Percentiles rank a stretch among this genome's conserved stretches.
These are phyloP conservation scores for Globisporangium cylindrosporum DNA, from an alignment of 352 stramenopile species.

Conservation along the genomic window DNA sequence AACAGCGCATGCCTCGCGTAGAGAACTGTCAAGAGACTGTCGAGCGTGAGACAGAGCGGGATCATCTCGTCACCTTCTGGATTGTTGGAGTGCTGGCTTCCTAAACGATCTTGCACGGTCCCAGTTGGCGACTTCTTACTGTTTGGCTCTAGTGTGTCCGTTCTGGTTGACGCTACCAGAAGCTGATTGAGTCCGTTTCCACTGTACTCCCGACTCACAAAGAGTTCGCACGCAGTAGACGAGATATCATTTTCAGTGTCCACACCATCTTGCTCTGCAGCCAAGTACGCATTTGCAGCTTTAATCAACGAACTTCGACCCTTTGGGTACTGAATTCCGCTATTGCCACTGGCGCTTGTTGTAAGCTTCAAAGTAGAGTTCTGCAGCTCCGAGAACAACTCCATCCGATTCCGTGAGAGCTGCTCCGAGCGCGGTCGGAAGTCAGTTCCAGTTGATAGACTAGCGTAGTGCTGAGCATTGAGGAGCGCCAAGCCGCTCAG, in stretches of 20 bases:
- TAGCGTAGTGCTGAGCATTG: neutral
- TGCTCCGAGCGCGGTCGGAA: conserved; percentile 13
- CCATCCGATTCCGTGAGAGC: conserved; percentile 6
- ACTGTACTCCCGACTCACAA: neutral
- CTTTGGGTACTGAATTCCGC: neutral
- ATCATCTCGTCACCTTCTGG: conserved; percentile 17
- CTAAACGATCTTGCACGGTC: neutral
- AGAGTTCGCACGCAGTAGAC: neutral
- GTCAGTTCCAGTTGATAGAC: neutral
- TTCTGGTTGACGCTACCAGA: neutral
- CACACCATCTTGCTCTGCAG: conserved; percentile 19
- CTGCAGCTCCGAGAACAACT: conserved; percentile 4
- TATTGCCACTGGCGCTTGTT: neutral
- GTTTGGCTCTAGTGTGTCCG: neutral
- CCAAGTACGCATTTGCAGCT: conserved; percentile 15
- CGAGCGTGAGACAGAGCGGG: conserved; percentile 29
- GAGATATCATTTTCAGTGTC: conserved; percentile 1
- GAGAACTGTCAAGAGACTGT: conserved; percentile 26
- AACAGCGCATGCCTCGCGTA: conserved; percentile 31
- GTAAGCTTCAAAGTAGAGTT: neutral
- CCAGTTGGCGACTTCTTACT: neutral
- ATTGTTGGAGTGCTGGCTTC: neutral
- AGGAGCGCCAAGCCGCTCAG: neutral
- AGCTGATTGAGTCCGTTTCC: neutral
- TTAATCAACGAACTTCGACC: neutral